Evolutionary conservation across 352 stramenopile species (phyloP), one percentile per base, ranked within the genome.

Genomic region (Globisporangium viniferum): DNA sequence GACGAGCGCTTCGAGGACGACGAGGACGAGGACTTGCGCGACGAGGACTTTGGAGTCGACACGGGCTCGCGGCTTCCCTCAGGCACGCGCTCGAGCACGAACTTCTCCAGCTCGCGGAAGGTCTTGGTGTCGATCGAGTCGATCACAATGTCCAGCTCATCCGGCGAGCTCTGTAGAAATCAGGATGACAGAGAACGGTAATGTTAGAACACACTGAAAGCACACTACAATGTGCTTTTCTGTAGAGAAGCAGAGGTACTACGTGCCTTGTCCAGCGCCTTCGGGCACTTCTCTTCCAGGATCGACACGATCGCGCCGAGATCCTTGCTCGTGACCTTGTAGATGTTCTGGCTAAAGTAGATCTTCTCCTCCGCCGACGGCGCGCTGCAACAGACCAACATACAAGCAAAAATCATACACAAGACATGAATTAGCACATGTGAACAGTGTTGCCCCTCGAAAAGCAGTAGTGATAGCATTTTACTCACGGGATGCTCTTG

Each of bases 111-210:
- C 9, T 93, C 87, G 48, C 86, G 87, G 74, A 97, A 97, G 39
- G 89, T 97, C 69, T 93, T 93, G 64, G 80, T 79, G 71, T 97
- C 89, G 60, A 97, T 94, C 54, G 84, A 75, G 70, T 97, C 91
- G 35, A 97, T 80, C 49, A 95, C 81, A 65, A 97, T 92, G 49
- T 97, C 91, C 53, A 97, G 62, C 65, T 96, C 88, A 63, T 97
- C 91, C 7, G 88, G 81, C 14, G 89, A 92, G 55, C 80, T 93
- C 84, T 90, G 44, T 22, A 6, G 18, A 63, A n/a, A 27, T 10
- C 31, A 22, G 22, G 49, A 64, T 12, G 24, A 53, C 10, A 68
- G 15, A 33, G n/a, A 33, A 9, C 1, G 8, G 10, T 0, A 8
- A 20, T 36, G 14, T 58, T 49, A 49, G 41, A 18, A 49, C 3